Base-by-base conservation (phyloP, 73 alveolate species). In the Paramecium caudatum region DNA sequence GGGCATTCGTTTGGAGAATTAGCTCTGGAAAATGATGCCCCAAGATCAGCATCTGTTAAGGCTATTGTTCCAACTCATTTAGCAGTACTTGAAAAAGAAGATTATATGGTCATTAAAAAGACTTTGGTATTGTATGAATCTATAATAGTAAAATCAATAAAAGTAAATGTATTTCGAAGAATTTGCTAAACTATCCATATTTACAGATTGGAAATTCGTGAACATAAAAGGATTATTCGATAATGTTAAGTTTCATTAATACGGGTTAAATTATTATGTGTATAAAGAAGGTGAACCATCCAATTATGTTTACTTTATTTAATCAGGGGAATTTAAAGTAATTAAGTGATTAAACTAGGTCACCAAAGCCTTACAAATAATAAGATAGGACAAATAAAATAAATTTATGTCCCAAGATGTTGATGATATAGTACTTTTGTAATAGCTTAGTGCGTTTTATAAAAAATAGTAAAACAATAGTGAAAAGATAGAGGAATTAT, bases 1-100 rank as follows among this genome's bases (percentile, higher is more conserved):
- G 92, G 92, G 0, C 55, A 83, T 17, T 55, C 85, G 41, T 83
- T 83, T 83, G 92, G 92, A 55, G 92, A 83, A 61, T 48, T 83
- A 9, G 92, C 92, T 10, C 39, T 83, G 16, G 47, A 47, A 16
- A 55, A 83, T 83, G 84, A 83, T 83, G 61, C 85, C 10, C 92
- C 92, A 50, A 83, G 92, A 83, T 47, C 85, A 6, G 92, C 92
- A 25, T 55, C 85, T 5, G 47, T 83, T 15, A 83, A 55, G 30
- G 80, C 85, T 34, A 48, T 83, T 30, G 30, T 15, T 33, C 55
- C 80, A 5, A 55, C 85, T 23, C 92, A 83, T 46, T 23, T 83
- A n/a, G 92, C 92, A 16, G 92, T 83, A 7, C 46, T 83, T 16
- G 82, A 83, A 17, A 55, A 48, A 39, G 84, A 68, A 16, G 84